Base-by-base conservation (phyloP, 1,139 yeast species). In the Blastobotrys buckinghamii region DNA sequence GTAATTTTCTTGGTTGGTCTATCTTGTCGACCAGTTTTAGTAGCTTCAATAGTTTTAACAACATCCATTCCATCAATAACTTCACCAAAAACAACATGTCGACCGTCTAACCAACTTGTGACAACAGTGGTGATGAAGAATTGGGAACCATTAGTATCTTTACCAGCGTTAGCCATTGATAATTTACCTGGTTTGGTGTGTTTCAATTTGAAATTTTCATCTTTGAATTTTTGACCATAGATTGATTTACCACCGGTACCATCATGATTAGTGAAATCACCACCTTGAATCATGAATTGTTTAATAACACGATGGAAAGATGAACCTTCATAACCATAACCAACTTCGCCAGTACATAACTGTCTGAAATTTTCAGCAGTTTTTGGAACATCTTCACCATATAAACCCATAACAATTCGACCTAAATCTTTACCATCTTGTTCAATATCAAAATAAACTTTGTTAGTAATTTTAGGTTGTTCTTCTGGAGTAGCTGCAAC, bases 161-260 rank as follows among this genome's bases (percentile, higher is more conserved):
- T 88, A 66, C 97, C 97, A 59, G 96, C 94, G 67, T 89, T 89
- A 64, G 97, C 97, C 97, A 89, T 89, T 55, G 95, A 85, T 69
- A 89, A 75, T 41, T 50, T 53, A 39, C 60, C 92, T 56, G 94
- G 89, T 68, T 77, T 85, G 70, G 76, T 76, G 77, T 88, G 96
- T 70, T 73, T 85, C 75, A 82, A 76, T 64, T 71, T 56, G 68
- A 89, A 89, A 81, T 87, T 88, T 75, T 89, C 97, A 65, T 89
- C 97, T 50, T 82, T 79, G 69, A 89, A 89, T 72, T 81, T 84
- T 65, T 74, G 77, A 60, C 96, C 96, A 75, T 88, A 89, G 75
- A 90, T 89, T 52, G 95, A 85, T 75, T 86, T 86, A 68, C 97
- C 96, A 68, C 97, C 97, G 62, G 94, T 85, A 60, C 97, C 97